Base-by-base conservation (phyloP, 2,329 filamentous ascomycete species). In the Penicillium freii region DNA sequence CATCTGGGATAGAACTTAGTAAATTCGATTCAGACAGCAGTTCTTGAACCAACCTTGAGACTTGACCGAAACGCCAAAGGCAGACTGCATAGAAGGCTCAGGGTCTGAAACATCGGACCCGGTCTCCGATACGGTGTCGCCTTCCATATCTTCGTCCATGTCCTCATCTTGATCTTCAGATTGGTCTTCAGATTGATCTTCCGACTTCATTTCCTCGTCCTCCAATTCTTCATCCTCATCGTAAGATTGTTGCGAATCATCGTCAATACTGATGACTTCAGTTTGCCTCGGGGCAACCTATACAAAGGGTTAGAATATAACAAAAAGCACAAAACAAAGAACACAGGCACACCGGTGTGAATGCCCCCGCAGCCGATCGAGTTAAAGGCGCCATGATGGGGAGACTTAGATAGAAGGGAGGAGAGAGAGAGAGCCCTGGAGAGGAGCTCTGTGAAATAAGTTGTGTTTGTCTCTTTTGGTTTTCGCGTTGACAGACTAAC, bases 211-310 rank as follows among this genome's bases (percentile, higher is more conserved):
- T 46, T 64, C 63, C 23, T 64, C 61, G 11, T 69, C 66, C 8
- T 64, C 67, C 34, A 64, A 59, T 17, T 64, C 65, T 38, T 67
- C 63, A 42, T 68, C 65, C 13, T 69, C 68, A 6, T 66, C 63
- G 48, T 64, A 60, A 19, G 64, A 59, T 25, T 68, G 61, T n/a
- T 72, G 68, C 5, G 68, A 65, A 57, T 73, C 71, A 38, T 75
- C 72, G 40, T 74, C 72, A 43, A 77, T 75, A 54, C 71, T 74
- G 60, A 77, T 76, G 25, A 77, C 62, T 57, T 75, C 75, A 4
- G 69, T 63, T 48, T 69, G 65, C 54, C 71, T 66, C 42, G 60
- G 51, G 64, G 53, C 44, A 59, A 52, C 34, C 67, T 71, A 56
- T 15, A 48, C 25, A 58, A 59, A 44, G 59, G 38, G 39, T 61